A percentile compares a stretch with the other conserved stretches of the same genome.
Evolutionary conservation across 352 stramenopile genomes (phyloP).

Genomic region (Phytopythium chamaehyphon): DNA sequence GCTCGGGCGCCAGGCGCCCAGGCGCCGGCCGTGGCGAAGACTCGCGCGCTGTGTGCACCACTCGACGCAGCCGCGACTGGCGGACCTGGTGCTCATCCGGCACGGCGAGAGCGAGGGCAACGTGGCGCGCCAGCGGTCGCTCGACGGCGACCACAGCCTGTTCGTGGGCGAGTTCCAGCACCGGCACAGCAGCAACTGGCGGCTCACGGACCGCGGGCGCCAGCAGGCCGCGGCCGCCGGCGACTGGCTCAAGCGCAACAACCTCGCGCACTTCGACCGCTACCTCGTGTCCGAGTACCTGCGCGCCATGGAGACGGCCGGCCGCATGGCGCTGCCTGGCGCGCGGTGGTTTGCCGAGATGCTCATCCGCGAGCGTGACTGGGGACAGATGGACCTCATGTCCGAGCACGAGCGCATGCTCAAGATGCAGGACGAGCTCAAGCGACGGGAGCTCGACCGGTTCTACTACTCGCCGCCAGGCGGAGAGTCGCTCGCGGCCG

Average conservation of each 20-base stretch:
- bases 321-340: conserved; percentile 64
- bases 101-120: conserved; percentile 89
- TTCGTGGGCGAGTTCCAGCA: conserved; percentile 87
- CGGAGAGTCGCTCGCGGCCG: conserved; percentile 76
- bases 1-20: conserved; percentile 5
- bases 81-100: conserved; percentile 84
- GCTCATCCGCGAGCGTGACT: conserved; percentile 86
- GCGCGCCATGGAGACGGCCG: conserved; percentile 82
- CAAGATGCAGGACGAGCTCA: conserved; percentile 88
- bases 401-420: conserved; percentile 81
- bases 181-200: conserved; percentile 87
- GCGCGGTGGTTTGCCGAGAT: conserved; percentile 86
- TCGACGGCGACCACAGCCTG: conserved; percentile 80
- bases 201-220: conserved; percentile 80
- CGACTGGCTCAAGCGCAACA: conserved; percentile 80
- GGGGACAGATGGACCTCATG: conserved; percentile 89
- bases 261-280: conserved; percentile 73
- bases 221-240: conserved; percentile 67
- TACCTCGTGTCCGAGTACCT: conserved; percentile 88
- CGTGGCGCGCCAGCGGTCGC: conserved; percentile 76
- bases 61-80: conserved; percentile 49
- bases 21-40: conserved; percentile 6
- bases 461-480: conserved; percentile 87
- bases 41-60: conserved; percentile 13
- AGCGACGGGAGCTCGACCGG: conserved; percentile 71